Evolutionary conservation across 257 asterid species (phyloP).

Genomic region (Ophiorrhiza pumila): DNA sequence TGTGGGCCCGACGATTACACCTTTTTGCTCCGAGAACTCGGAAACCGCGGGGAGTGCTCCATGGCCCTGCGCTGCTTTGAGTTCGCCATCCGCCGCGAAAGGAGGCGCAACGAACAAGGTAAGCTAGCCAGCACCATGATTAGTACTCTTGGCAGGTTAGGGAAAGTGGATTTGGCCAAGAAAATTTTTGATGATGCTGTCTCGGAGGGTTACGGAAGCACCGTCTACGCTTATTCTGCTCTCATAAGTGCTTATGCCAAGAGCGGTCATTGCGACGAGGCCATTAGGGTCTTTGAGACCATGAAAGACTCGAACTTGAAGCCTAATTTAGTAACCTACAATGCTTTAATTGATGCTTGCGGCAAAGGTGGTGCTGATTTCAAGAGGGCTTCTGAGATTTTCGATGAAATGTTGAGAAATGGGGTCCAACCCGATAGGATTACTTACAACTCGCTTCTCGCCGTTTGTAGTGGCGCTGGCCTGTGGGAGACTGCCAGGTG

Average conservation of each 20-base stretch:
- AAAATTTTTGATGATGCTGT: constrained; percentile 62
- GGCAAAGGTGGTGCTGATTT: constrained; percentile 95
- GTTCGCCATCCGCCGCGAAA: constrained; percentile 60
- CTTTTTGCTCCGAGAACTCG: constrained; percentile 73
- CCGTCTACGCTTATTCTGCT: constrained; percentile 83
- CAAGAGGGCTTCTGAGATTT: constrained; percentile 70
- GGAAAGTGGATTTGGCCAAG: constrained; percentile 77
- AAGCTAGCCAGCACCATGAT: constrained; percentile 87
- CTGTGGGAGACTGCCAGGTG: constrained; percentile 67
- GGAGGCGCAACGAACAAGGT: constrained; percentile 61
- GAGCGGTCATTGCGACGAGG: constrained; percentile 79
- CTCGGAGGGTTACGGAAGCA: constrained; percentile 72
- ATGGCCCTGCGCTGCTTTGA: constrained; percentile 69
- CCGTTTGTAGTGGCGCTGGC: constrained; percentile 92
- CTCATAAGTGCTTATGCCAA: constrained; percentile 85
- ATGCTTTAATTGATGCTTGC: constrained; percentile 90
- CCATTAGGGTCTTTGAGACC: constrained; percentile 56
- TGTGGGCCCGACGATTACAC: constrained; percentile 67
- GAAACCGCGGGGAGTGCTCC: constrained; percentile 73
- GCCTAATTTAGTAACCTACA: constrained; percentile 84
- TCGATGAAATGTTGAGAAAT: constrained; percentile 62
- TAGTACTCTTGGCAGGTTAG: constrained; percentile 83
- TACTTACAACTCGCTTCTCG: constrained; percentile 85
- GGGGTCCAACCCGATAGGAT: constrained; percentile 88
- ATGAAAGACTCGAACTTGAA: constrained; percentile 82